Base-by-base conservation (phyloP, 441 rosid species). In the Melianthus villosus region DNA sequence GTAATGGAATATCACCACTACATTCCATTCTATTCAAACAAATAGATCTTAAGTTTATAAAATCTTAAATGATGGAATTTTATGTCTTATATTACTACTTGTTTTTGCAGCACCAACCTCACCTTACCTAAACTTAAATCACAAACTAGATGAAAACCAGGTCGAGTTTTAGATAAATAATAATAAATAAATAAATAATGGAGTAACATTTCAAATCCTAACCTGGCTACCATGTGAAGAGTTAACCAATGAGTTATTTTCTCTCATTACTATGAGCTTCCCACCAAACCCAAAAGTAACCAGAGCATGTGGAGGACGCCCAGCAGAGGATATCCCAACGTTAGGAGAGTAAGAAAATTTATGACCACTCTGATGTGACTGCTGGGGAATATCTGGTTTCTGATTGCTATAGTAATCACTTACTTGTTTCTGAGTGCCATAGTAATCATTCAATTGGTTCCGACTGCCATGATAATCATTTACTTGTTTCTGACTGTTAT, bases 201-300 rank as follows among this genome's bases (percentile, higher is more conserved):
- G 15, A 23, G 38, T 18, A 35, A 18, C 9, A 33, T 41, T 32
- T 27, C n/a, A 42, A 16, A 33, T 48, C 8, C 73, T 64, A 67
- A 91, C 98, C 98, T 82, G 93, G 55, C 54, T 64, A 50, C 74
- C 79, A 58, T 68, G 69, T 40, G 92, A 63, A 42, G 76, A 54
- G 41, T 53, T 69, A 38, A 59, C 78, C 10, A 57, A 51, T 45
- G 73, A 63, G 46, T 25, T 18, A 59, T 70, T n/a, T n/a, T 37
- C 77, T 65, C 71, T 85, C 82, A 82, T 73, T 13, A 91, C 72
- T 46, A 85, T 40, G 40, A 91, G 75, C 58, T 79, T 91, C 37
- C 98, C 98, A 28, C 98, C 96, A 71, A 91, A 91, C 26, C 96
- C 98, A 67, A 91, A 85, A 44, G 67, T 57, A 56, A 82, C 81